Conservation (phyloP, 2,329 filamentous ascomycete genomes). For the Ascocoryne sarcoides region DNA sequence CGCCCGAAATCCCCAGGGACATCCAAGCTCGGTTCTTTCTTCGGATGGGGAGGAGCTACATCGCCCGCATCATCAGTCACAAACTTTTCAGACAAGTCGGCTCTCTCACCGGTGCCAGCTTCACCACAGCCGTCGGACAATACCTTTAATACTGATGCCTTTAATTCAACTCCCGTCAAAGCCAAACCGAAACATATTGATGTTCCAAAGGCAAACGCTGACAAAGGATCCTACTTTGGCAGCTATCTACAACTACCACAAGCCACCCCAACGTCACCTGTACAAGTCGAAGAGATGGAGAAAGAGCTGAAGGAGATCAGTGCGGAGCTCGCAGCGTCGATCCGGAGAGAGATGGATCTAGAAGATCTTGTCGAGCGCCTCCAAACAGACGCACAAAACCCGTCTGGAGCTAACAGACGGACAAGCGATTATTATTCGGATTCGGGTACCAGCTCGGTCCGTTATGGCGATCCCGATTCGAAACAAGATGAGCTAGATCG, state of each 20-base stretch:
- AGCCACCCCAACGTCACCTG: constrained; percentile 33
- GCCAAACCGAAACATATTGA: constrained; percentile 31
- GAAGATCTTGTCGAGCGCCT: constrained; percentile 88
- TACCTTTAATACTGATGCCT: constrained; percentile 24
- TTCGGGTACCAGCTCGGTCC: constrained; percentile 79
- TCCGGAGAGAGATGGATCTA: constrained; percentile 89
- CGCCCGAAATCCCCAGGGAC: constrained; percentile 40
- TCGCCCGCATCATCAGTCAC: constrained; percentile 50
- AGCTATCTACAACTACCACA: constrained; percentile 24
- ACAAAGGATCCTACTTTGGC: constrained; percentile 31
- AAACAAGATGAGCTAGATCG: constrained; percentile 68
- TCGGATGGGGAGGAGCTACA: constrained; percentile 52
- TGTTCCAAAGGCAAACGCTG: constrained; percentile 30
- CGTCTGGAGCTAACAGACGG: constrained; percentile 48
- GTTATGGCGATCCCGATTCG: constrained; percentile 51
- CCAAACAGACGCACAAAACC: constrained; percentile 63
- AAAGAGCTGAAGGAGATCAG: constrained; percentile 91
- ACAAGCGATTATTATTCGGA: constrained; percentile 98
- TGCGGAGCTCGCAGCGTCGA: constrained; percentile 83
- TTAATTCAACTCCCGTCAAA: constrained; percentile 13
- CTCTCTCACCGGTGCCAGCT: constrained; percentile 48
- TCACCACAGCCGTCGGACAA: constrained; percentile 40
- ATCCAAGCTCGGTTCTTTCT: constrained; percentile 53
- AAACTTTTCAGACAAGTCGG: constrained; percentile 49
- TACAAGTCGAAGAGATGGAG: constrained; percentile 78